These are phyloP conservation scores for Trichophyton verrucosum DNA, from an alignment of 2,329 filamentous ascomycete genomes.

Conservation along the genomic window DNA sequence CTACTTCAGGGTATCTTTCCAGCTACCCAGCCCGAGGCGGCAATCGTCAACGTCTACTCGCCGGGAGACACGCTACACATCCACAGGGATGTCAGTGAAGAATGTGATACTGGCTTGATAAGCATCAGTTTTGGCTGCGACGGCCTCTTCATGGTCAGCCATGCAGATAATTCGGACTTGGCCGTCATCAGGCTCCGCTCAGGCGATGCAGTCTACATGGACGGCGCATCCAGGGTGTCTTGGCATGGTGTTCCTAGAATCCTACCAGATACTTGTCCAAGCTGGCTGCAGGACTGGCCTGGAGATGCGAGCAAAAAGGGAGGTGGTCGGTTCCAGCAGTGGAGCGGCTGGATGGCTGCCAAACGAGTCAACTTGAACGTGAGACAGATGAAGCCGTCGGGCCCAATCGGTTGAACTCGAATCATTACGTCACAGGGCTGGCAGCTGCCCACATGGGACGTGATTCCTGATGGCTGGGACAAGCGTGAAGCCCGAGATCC, in stretches of 20 bases:
- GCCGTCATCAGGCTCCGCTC: conserved; percentile 55
- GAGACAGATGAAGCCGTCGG: conserved; percentile 54
- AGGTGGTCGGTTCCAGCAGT: conserved; percentile 44
- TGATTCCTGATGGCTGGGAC: not conserved
- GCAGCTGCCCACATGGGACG: not conserved
- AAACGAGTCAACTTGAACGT: conserved; percentile 91
- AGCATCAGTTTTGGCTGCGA: conserved; percentile 87
- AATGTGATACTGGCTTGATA: conserved; percentile 62
- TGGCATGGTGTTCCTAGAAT: conserved; percentile 95
- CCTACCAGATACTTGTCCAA: conserved; percentile 63
- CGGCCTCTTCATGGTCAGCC: conserved; percentile 71
- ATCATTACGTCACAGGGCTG: not conserved
- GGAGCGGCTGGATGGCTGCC: conserved; percentile 75
- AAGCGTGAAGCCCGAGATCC: not conserved
- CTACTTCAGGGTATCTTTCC: conserved; percentile 63
- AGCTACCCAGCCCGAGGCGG: conserved; percentile 66
- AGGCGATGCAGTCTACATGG: conserved; percentile 88
- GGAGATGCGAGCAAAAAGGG: conserved; percentile 19
- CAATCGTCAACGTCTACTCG: conserved; percentile 87
- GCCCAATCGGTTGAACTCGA: not conserved
- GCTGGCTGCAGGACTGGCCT: conserved; percentile 64
- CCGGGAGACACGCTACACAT: conserved; percentile 84
- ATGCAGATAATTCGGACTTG: conserved; percentile 39
- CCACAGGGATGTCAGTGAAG: conserved; percentile 87
- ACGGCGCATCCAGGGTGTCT: conserved; percentile 64